Evolutionary conservation across 1,284 basidiomycete species (phyloP).

Genomic region (Chalciporus sp.): DNA sequence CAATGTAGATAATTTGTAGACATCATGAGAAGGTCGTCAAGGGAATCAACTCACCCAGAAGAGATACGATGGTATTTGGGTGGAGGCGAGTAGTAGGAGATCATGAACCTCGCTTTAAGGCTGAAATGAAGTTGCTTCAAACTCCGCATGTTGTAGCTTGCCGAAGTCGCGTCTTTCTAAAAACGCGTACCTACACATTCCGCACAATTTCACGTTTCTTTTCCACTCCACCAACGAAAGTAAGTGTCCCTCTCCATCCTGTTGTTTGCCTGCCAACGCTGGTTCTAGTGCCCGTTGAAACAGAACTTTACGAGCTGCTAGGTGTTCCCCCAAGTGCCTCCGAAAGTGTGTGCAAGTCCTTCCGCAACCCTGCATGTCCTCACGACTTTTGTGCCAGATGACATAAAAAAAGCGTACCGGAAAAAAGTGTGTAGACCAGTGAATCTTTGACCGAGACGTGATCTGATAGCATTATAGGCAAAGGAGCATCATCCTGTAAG

Average conservation of each 20-base stretch:
- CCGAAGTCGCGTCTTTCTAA: slow-evolving; percentile 33
- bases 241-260: slow-evolving; percentile 16
- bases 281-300: slow-evolving; percentile 68
- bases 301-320: slow-evolving; percentile 79
- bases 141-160: slow-evolving; percentile 31
- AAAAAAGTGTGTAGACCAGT: slow-evolving; percentile 64
- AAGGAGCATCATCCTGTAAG: slow-evolving; percentile 89
- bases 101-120: too few relatives aligned
- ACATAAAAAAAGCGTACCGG: slow-evolving; percentile 93
- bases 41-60: slow-evolving; percentile 25
- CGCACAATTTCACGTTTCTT: slow-evolving; percentile 21
- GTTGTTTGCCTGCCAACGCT: slow-evolving; percentile 4
- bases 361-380: slow-evolving; percentile 8
- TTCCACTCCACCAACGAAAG: slow-evolving; percentile 19
- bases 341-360: slow-evolving; percentile 52
- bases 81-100: not conserved
- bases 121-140: slow-evolving; percentile 19
- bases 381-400: slow-evolving; percentile 46
- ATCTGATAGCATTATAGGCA: slow-evolving; percentile 55
- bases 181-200: slow-evolving; percentile 29
- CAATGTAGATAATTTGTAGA: slow-evolving; percentile 83
- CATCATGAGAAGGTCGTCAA: slow-evolving; percentile 48
- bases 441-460: slow-evolving; percentile 11
- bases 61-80: not conserved
- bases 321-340: slow-evolving; percentile 70